Evolutionary conservation across 805 yeast genomes (phyloP), one percentile per base, ranked within the genome.

Genomic region (Hermanozyma aechmeae): DNA sequence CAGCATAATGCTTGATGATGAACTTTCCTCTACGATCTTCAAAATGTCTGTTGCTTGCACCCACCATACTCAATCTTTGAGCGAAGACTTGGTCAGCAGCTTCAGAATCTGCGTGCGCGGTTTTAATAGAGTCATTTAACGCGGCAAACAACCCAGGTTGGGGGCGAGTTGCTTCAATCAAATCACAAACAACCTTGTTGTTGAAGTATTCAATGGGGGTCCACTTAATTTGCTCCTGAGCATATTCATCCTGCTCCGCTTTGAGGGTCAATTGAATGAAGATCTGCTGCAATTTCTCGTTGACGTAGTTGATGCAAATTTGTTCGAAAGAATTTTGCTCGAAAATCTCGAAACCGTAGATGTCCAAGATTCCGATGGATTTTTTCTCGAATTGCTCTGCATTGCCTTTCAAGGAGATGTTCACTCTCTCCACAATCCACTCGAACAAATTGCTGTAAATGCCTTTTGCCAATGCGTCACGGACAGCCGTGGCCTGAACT

Each of bases 41-140:
- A 50, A 92, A 86, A 53, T 92, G 93, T 15, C 83, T 79, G 53
- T 86, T 87, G 14, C 71, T 56, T 5, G 86, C 65, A 6, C 67
- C 68, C 34, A 92, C 82, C 75, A 83, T 68, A 42, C 85, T 82
- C 46, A 92, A 67, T 57, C 96, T 73, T 64, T 85, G 95, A 12
- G 92, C 81, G 56, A 92, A 92, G 1, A 93, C 83, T 58, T 86
- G 95, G 55, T 92, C 99, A 2, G 97, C 97, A 13, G 97, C 98
- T 29, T 64, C 69, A 1, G 96, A 80, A 50, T 92, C 97, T 3
- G 98, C 99, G 52, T 92, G 98, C 0, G 98, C 98, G 16, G 97
- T 92, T 21, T 96, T 96, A 47, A 86, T 79, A 1, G 97, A 89
- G 63, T 92, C 98, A 56, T 89, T 92, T 58, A 92, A 69, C 3